Conservation (phyloP, 495 filamentous ascomycete species). For the Bacidia rubella region DNA sequence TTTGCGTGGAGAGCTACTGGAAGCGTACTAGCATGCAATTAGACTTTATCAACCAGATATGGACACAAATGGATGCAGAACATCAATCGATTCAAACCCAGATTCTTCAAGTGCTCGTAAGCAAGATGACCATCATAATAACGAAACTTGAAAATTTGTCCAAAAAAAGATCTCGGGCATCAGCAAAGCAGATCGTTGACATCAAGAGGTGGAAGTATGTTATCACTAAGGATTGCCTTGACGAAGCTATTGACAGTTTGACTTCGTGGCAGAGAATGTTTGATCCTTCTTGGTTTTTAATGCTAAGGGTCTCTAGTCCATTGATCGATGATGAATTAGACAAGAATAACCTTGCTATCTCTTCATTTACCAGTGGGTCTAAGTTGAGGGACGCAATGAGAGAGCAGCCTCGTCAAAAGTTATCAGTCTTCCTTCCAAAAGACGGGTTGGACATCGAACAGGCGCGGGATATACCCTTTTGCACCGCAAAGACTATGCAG, state of each 20-base stretch:
- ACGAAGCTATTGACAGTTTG: conserved; percentile 15
- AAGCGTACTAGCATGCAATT: conserved; percentile 22
- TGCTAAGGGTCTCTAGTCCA: conserved; percentile 11
- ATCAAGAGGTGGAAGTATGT: conserved; percentile 23
- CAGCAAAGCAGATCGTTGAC: not conserved
- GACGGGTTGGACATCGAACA: conserved; percentile 11
- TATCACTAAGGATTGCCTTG: conserved; percentile 9
- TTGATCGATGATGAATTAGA: conserved; percentile 16
- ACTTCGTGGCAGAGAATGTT: conserved; percentile 18
- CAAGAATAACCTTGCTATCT: conserved; percentile 3
- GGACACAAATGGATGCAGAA: conserved; percentile 24
- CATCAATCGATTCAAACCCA: conserved; percentile 22
- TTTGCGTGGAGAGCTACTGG: conserved; percentile 27
- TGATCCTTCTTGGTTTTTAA: conserved; percentile 21
- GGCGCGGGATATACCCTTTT: conserved; percentile 9
- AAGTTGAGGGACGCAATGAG: conserved; percentile 7
- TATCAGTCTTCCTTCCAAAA: conserved; percentile 15
- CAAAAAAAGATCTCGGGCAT: not conserved
- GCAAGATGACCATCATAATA: conserved; percentile 11
- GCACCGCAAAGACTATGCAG: conserved; percentile 7
- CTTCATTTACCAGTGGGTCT: too few relatives aligned
- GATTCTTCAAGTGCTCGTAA: conserved; percentile 20
- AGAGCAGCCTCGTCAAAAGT: conserved; percentile 4
- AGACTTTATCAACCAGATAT: conserved; percentile 23
- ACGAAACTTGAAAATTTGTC: not conserved